phyloP scores from a whole-genome alignment of 192 early-diverging fungal species.

The Dissophora ornata region DNA sequence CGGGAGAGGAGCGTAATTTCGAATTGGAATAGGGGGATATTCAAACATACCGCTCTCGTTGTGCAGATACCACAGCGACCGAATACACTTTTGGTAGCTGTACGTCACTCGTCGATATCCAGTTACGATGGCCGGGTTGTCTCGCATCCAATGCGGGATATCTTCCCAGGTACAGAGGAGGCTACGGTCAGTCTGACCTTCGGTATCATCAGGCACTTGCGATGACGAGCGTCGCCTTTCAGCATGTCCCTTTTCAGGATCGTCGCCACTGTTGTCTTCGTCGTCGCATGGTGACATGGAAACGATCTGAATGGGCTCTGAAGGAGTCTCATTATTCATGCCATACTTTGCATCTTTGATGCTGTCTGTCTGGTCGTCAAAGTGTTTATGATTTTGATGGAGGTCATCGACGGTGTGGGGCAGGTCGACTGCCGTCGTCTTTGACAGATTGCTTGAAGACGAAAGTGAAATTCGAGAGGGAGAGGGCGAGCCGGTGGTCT shows the following conservation, averaged over 20 bases:
- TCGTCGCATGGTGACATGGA: slow-evolving; percentile 9
- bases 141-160: slow-evolving; percentile 47
- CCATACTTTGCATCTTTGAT: slow-evolving; percentile 1
- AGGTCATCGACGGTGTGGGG: slow-evolving; percentile 3
- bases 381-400: not conserved
- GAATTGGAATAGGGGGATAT: too few relatives aligned
- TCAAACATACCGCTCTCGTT: slow-evolving; percentile 44
- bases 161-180: slow-evolving; percentile 41
- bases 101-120: slow-evolving; percentile 45
- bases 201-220: slow-evolving; percentile 10
- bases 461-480: slow-evolving; percentile 18
- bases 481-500: slow-evolving; percentile 5
- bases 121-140: slow-evolving; percentile 39
- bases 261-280: not conserved
- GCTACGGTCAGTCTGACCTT: not conserved
- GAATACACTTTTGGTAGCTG: slow-evolving; percentile 27
- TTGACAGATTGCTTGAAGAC: slow-evolving; percentile 16
- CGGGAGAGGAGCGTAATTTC: too few relatives aligned
- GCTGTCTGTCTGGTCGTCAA: not conserved
- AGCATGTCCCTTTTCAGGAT: slow-evolving; percentile 11
- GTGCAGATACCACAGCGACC: slow-evolving; percentile 34
- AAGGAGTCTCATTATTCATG: not conserved
- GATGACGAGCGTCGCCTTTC: not conserved
- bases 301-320: slow-evolving; percentile 17
- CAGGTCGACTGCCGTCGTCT: slow-evolving; percentile 14